A percentile compares a stretch with the other conserved stretches of the same genome.
These are phyloP conservation scores for Kuraishia hungarica DNA, from an alignment of 805 yeast genomes.

Conservation along the genomic window DNA sequence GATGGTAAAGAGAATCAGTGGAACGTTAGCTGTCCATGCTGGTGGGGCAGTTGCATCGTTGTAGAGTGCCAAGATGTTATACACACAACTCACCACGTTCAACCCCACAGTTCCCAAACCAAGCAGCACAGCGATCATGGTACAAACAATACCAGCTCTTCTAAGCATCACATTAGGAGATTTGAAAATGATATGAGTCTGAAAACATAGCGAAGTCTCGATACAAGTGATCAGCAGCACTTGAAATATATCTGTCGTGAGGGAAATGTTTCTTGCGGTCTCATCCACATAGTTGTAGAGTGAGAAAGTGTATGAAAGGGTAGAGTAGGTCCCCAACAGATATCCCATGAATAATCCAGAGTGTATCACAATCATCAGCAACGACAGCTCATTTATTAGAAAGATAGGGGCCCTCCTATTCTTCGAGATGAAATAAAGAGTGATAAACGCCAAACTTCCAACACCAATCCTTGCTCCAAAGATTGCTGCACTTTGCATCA, in stretches of 20 bases:
- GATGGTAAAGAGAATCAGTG: slow-evolving; percentile 56
- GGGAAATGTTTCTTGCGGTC: slow-evolving; percentile 36
- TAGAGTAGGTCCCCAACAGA: slow-evolving; percentile 41
- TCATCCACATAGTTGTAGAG: slow-evolving; percentile 30
- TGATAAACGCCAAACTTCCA: slow-evolving; percentile 34
- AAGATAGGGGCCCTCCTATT: slow-evolving; percentile 62
- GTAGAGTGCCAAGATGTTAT: slow-evolving; percentile 29
- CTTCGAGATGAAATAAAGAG: slow-evolving; percentile 39
- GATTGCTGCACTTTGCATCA: slow-evolving; percentile 31
- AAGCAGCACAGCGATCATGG: slow-evolving; percentile 29
- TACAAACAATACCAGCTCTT: slow-evolving; percentile 28
- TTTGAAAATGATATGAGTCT: slow-evolving; percentile 62
- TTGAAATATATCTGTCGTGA: slow-evolving; percentile 55
- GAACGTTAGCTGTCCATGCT: slow-evolving; percentile 37
- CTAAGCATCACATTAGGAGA: slow-evolving; percentile 35
- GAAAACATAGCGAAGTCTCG: slow-evolving; percentile 61
- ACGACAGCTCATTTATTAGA: slow-evolving; percentile 55
- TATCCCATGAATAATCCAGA: slow-evolving; percentile 52
- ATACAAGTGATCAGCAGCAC: slow-evolving; percentile 51
- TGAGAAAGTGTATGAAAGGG: slow-evolving; percentile 39
- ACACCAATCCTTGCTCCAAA: slow-evolving; percentile 56
- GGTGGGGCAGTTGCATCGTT: slow-evolving; percentile 12
- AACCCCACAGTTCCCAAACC: slow-evolving; percentile 51
- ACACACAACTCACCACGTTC: slow-evolving; percentile 44
- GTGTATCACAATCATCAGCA: slow-evolving; percentile 48